These are phyloP conservation scores for Dissoconium aciculare DNA, from an alignment of 2,329 filamentous ascomycete species.

Conservation along the genomic window DNA sequence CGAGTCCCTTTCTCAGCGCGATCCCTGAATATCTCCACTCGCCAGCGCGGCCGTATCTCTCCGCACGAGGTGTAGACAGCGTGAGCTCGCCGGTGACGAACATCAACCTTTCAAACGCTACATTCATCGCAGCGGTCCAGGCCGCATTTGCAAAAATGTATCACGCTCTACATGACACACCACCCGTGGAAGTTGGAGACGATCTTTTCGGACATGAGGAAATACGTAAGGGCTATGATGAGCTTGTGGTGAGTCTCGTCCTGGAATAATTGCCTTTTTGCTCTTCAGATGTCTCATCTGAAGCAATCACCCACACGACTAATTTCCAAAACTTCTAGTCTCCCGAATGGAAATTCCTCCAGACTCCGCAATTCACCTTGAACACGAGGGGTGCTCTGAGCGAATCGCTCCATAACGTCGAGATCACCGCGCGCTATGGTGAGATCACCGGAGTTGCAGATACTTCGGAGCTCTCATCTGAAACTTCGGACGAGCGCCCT, in stretches of 20 bases:
- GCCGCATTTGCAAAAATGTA: slow-evolving; percentile 54
- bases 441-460: slow-evolving; percentile 38
- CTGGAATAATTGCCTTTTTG: no score
- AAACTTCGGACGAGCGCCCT: not conserved
- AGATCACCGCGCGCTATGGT: slow-evolving; percentile 34
- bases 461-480: slow-evolving; percentile 19
- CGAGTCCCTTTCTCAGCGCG: slow-evolving; percentile 54
- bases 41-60: slow-evolving; percentile 62
- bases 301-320: slow-evolving; percentile 12
- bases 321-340: slow-evolving; percentile 38
- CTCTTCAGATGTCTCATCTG: not conserved
- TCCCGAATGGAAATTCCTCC: slow-evolving; percentile 62
- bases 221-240: slow-evolving; percentile 47
- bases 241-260: slow-evolving; percentile 46
- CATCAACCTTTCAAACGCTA: slow-evolving; percentile 42
- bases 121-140: slow-evolving; percentile 34
- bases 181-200: slow-evolving; percentile 36
- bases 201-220: slow-evolving; percentile 36
- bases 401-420: slow-evolving; percentile 3
- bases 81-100: slow-evolving; percentile 76
- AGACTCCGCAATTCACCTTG: slow-evolving; percentile 65
- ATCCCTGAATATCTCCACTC: slow-evolving; percentile 61
- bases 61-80: slow-evolving; percentile 76
- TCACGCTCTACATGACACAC: slow-evolving; percentile 23
- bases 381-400: slow-evolving; percentile 6